phyloP scores from a whole-genome alignment of 2,329 filamentous ascomycete genomes.

The Pseudogymnoascus sp. region DNA sequence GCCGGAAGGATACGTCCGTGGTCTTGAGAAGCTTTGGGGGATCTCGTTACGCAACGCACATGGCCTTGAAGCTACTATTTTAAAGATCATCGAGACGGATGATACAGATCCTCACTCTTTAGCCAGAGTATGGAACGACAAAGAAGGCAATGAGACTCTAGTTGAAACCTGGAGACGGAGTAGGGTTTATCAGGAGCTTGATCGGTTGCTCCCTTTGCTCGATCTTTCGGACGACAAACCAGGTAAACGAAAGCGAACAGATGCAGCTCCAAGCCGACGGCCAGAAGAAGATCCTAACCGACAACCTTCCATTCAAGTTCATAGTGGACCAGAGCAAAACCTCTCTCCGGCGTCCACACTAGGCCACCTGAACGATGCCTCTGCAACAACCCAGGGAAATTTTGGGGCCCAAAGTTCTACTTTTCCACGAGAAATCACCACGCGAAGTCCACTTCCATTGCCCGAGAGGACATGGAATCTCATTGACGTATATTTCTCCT shows the following conservation, averaged over 20 bases:
- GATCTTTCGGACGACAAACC: slow-evolving; percentile 19
- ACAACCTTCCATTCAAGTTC: background rate
- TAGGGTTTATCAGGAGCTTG: slow-evolving; percentile 25
- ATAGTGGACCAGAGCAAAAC: background rate
- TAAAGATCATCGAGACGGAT: slow-evolving; percentile 33
- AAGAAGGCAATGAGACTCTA: slow-evolving; percentile 30
- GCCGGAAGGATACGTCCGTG: slow-evolving; percentile 71
- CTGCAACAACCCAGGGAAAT: background rate
- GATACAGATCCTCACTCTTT: slow-evolving; percentile 7
- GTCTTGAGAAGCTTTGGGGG: slow-evolving; percentile 54
- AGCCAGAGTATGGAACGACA: slow-evolving; percentile 25
- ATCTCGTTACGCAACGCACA: slow-evolving; percentile 43
- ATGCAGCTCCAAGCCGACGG: background rate
- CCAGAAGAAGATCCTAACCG: background rate
- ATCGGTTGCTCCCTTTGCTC: slow-evolving; percentile 24
- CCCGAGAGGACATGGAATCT: slow-evolving; percentile 35
- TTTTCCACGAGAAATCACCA: background rate
- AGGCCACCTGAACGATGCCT: background rate
- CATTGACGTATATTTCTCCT: slow-evolving; percentile 65
- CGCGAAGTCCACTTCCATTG: slow-evolving; percentile 9
- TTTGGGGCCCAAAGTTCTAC: background rate
- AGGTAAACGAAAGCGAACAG: slow-evolving; percentile 21
- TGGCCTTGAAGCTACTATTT: slow-evolving; percentile 40
- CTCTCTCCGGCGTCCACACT: background rate
- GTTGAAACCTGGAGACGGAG: slow-evolving; percentile 27